A percentile compares a stretch with the other conserved stretches of the same genome.
phyloP scores from a whole-genome alignment of 2,329 filamentous ascomycete species.

The Fusarium sp. region DNA sequence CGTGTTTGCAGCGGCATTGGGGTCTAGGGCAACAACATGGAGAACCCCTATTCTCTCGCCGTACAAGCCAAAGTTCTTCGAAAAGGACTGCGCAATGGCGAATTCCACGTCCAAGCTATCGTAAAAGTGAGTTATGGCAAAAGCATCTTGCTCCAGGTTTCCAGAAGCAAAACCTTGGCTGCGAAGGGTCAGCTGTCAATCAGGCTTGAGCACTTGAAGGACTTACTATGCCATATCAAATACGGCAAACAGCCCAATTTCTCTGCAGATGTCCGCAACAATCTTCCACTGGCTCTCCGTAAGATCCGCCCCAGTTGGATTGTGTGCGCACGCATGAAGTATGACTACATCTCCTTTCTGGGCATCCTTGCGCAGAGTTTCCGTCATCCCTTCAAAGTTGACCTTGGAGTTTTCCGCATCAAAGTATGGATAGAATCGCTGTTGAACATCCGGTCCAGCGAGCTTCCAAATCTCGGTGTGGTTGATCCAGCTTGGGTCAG shows the following conservation, averaged over 20 bases:
- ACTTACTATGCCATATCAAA: conserved; percentile 51
- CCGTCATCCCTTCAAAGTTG: conserved; percentile 47
- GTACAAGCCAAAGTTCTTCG: conserved; percentile 54
- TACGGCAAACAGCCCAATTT: conserved; percentile 48
- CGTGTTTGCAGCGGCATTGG: neutral
- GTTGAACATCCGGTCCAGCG: conserved; percentile 33
- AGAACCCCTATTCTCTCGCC: conserved; percentile 49
- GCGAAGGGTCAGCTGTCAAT: neutral
- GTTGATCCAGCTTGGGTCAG: conserved; percentile 61
- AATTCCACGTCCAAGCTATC: conserved; percentile 30
- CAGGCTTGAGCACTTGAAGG: neutral
- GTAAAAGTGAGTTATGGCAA: conserved; percentile 45
- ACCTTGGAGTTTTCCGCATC: conserved; percentile 36
- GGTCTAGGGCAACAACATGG: conserved; percentile 22
- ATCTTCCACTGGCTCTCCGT: conserved; percentile 49
- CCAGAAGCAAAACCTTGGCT: conserved; percentile 53
- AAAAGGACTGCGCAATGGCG: conserved; percentile 50
- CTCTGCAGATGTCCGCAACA: conserved; percentile 47
- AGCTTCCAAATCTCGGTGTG: conserved; percentile 47
- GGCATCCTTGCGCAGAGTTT: conserved; percentile 40
- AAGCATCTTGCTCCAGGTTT: conserved; percentile 49
- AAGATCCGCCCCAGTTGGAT: conserved; percentile 53
- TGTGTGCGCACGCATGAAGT: conserved; percentile 54
- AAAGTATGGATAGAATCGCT: conserved; percentile 48
- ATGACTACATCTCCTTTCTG: conserved; percentile 48